These are phyloP conservation scores for Botrytis fragariae DNA, from an alignment of 2,329 filamentous ascomycete genomes.

Conservation along the genomic window DNA sequence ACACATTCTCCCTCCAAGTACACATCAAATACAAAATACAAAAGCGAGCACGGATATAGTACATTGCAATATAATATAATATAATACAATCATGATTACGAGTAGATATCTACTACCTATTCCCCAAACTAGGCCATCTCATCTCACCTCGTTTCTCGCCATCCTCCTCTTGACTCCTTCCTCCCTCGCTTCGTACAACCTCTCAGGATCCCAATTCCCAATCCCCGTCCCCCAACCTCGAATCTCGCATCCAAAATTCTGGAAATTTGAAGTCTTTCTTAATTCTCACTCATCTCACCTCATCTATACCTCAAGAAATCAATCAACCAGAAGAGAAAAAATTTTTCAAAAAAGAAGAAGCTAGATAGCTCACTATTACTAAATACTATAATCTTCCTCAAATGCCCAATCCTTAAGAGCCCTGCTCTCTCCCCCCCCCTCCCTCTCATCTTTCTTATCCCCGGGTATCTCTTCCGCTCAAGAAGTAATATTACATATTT, in stretches of 20 bases:
- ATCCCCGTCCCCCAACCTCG: not conserved
- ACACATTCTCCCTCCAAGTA: too few species aligned
- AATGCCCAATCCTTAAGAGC: not conserved
- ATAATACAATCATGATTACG: not conserved
- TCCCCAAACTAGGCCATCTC: not conserved
- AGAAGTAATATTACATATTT: slow-evolving; percentile 13
- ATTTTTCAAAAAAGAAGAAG: not conserved
- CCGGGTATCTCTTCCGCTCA: not conserved
- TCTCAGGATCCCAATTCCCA: not conserved
- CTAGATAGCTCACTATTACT: not conserved
- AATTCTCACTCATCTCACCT: not conserved
- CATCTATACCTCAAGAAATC: not conserved
- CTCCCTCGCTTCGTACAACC: not conserved
- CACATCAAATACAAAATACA: not conserved
- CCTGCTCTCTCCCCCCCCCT: not conserved
- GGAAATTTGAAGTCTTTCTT: not conserved
- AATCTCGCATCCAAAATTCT: not conserved
- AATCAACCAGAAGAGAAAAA: not conserved
- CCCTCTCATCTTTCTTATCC: not conserved
- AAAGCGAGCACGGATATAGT: not conserved
- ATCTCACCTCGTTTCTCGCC: not conserved
- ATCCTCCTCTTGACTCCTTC: not conserved
- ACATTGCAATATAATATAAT: too few species aligned
- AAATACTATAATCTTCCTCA: not conserved
- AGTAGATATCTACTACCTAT: not conserved